phyloP scores from a whole-genome alignment of 768 basidiomycete genomes.

The Kwoniella sp. region DNA sequence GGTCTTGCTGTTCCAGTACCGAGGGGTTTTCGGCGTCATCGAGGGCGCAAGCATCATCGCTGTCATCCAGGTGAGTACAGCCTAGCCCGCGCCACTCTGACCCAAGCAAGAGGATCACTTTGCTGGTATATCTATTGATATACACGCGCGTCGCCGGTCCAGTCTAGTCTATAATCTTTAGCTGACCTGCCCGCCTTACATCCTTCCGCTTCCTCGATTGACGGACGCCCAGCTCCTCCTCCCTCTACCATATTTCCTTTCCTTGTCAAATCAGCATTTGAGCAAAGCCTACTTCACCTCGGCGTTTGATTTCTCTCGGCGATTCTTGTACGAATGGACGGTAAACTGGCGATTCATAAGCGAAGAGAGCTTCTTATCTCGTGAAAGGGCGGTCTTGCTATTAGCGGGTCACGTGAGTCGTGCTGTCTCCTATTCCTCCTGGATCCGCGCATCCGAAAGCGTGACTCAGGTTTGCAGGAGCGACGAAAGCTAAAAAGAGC shows the following conservation, averaged over 20 bases:
- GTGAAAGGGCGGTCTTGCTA: constrained; percentile 65
- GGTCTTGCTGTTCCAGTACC: constrained; percentile 73
- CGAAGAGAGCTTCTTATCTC: constrained; percentile 73
- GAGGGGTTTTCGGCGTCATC: constrained; percentile 44
- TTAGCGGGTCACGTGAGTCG: constrained; percentile 67
- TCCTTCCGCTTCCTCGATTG: not conserved
- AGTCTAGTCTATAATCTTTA: no score
- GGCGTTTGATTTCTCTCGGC: constrained; percentile 83
- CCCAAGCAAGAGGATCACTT: no score
- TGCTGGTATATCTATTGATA: no score
- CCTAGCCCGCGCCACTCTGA: no score
- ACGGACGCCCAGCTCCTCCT: constrained; percentile 62
- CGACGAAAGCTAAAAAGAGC: no score
- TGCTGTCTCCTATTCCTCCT: no score
- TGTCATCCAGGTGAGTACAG: constrained; percentile 41
- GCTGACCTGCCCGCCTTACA: no score
- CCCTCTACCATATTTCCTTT: constrained; percentile 70
- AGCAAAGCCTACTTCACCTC: constrained; percentile 65
- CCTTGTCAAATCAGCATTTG: constrained; percentile 57
- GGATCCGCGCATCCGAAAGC: no score
- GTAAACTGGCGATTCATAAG: constrained; percentile 93
- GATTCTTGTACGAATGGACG: constrained; percentile 94
- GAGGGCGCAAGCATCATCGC: constrained; percentile 36
- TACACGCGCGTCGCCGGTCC: no score
- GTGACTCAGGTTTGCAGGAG: no score